Conservation (phyloP, 164 flowering plant genomes). For the Buxus sempervirens region DNA sequence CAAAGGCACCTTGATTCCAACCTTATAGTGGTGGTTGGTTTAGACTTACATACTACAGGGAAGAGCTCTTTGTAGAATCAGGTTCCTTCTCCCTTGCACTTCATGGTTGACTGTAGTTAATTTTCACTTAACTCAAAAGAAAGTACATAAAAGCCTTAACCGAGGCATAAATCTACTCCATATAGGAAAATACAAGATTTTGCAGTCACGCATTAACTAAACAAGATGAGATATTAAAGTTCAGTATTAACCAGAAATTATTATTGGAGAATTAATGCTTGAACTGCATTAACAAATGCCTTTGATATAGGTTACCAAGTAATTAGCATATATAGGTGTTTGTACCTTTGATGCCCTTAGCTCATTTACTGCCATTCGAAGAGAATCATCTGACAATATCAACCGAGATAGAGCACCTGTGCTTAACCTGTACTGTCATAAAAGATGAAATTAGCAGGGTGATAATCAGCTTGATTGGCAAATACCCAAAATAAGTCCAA, state of each 20-base stretch:
- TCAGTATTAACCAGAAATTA: too few relatives aligned
- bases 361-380: conserved; percentile 79
- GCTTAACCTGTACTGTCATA: conserved; percentile 50
- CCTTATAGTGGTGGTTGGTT: too few relatives aligned
- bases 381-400: conserved; percentile 84
- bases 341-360: conserved; percentile 74
- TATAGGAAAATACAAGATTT: not conserved
- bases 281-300: not conserved
- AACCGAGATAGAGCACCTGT: conserved; percentile 87
- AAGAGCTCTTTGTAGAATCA: too few relatives aligned
- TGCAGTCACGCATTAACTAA: not conserved
- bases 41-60: too few relatives aligned
- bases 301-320: not conserved
- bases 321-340: not conserved
- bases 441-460: not conserved
- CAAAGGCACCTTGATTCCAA: too few relatives aligned
- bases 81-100: too few relatives aligned
- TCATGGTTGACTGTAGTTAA: too few relatives aligned
- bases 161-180: too few relatives aligned
- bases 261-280: not conserved
- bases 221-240: not conserved
- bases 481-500: too few relatives aligned
- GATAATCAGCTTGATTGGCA: too few relatives aligned
- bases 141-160: too few relatives aligned
- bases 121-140: too few relatives aligned